Base-by-base conservation (phyloP, 2,329 filamentous ascomycete species). In the Ophiosphaerella narmari region DNA sequence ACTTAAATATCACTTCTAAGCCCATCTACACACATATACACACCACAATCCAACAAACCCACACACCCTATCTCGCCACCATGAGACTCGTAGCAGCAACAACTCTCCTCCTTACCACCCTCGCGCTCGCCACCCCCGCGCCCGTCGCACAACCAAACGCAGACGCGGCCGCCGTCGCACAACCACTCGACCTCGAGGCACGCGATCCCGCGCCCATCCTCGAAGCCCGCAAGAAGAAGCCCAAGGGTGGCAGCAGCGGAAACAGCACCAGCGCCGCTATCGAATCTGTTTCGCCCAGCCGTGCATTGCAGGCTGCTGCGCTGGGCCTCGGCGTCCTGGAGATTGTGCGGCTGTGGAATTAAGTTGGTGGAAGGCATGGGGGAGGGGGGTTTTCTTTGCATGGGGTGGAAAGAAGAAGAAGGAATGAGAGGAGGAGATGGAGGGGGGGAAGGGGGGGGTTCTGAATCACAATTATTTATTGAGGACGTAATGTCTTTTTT, bases 371-470 rank as follows among this genome's bases (percentile, higher is more conserved):
- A 18, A 18, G 16, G 16, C 2, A 18, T 2, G 16, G 16, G 16
- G 16, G 16, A 18, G 16, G n/a, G n/a, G n/a, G n/a, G n/a, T n/a
- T n/a, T n/a, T n/a, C n/a, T n/a, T n/a, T n/a, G n/a, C n/a, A n/a
- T 18, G 18, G 18, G 18, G 21, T 67, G 52, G 42, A 21, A n/a
- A 18, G 14, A 21, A 24, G 26, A 3, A 18, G 12, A 9, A 7
- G n/a, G 24, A 18, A 42, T 53, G 52, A n/a, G 74, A 84, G 89
- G 0, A 83, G 81, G 4, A 89, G 78, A 8, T 4, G 18, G 18
- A 2, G 18, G 4, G 18, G 18, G 4, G n/a, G n/a, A n/a, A n/a
- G n/a, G n/a, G n/a, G n/a, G n/a, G n/a, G n/a, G n/a, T n/a, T 21
- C 18, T 21, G 18, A 21, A 21, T 21, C 18, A 21, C 18, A 5